Evolutionary conservation across 257 asterid genomes (phyloP).

Genomic region (Capsicum pubescens): DNA sequence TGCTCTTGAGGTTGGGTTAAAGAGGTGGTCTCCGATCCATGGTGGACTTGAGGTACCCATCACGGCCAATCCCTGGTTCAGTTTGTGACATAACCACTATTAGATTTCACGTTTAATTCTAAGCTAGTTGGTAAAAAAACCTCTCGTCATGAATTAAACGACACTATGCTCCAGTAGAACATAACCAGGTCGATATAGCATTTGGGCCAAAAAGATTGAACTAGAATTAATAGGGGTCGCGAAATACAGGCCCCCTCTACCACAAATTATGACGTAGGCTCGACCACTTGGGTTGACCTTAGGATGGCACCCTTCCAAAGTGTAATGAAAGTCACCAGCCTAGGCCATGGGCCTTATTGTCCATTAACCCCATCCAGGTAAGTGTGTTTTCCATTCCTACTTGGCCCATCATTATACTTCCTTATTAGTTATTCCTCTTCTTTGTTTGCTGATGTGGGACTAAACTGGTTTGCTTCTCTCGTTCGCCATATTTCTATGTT

Average conservation of each 20-base stretch:
- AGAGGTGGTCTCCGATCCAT: too few relatives aligned
- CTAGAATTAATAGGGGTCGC: slow-evolving; percentile 24
- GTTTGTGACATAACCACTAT: too few relatives aligned
- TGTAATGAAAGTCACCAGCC: slow-evolving; percentile 44
- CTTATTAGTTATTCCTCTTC: background rate
- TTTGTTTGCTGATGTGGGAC: background rate
- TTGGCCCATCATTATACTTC: background rate
- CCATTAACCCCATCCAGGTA: slow-evolving; percentile 45
- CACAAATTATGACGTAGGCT: slow-evolving; percentile 39
- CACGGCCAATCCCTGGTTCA: too few relatives aligned
- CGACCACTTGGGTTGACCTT: slow-evolving; percentile 37
- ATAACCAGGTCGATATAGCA: too few relatives aligned
- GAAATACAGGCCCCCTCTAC: slow-evolving; percentile 29
- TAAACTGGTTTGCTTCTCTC: background rate
- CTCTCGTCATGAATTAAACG: too few relatives aligned
- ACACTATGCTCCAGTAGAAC: too few relatives aligned
- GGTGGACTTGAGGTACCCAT: too few relatives aligned
- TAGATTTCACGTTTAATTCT: too few relatives aligned
- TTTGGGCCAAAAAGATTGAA: too few relatives aligned
- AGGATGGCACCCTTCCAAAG: slow-evolving; percentile 36
- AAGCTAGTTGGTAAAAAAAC: too few relatives aligned
- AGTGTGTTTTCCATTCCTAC: background rate
- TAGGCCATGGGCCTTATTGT: slow-evolving; percentile 36
- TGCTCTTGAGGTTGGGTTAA: too few relatives aligned
- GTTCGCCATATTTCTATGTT: too few relatives aligned